Base-by-base conservation (phyloP, 2,329 filamentous ascomycete species). In the Mycosphaerelloides madeirae region DNA sequence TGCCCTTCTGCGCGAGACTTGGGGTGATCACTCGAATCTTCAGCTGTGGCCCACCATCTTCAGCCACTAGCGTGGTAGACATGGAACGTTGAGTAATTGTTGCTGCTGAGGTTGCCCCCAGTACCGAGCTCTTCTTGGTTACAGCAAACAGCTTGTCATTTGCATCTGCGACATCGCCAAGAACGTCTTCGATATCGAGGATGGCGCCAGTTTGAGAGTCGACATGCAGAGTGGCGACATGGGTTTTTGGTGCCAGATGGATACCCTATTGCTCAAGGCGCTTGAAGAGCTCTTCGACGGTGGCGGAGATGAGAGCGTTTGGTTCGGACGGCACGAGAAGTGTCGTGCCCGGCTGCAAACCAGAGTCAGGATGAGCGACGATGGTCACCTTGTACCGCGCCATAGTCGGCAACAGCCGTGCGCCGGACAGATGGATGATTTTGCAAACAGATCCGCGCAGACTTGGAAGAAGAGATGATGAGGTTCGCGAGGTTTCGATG, bases 1-100 rank as follows among this genome's bases (percentile, higher is more conserved):
- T 53, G 20, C 46, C 50, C 41, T 46, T 50, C 42, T 47, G 55
- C 9, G 59, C 56, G 5, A 48, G 39, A 9, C 49, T 52, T 6
- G 59, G 56, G 3, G 60, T 65, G 29, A 62, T 54, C 40, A 63
- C 48, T 5, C 60, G 58, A n/a, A 64, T 25, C 7, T 36, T 12
- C 12, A 63, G 28, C 9, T 20, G 39, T 25, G 22, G 9, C 6
- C 22, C 22, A 9, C 22, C 9, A 25, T 25, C 22, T 25, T 25
- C 22, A 25, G 22, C 9, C 22, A 9, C 6, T 25, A 6, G 22
- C 22, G 6, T 25, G 22, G 9, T 25, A 9, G 22, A 25, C 9
- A 9, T 6, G 9, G 22, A 25, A 5, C 9, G 22, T 25, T 9
- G 22, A 25, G 6, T 25, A 9, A 5, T 25, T 25, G 6, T 9